Percentiles rank a stretch among this genome's conserved stretches.
Conservation (phyloP, 1,284 basidiomycete species). For the Veloporphyrellus conicus region DNA sequence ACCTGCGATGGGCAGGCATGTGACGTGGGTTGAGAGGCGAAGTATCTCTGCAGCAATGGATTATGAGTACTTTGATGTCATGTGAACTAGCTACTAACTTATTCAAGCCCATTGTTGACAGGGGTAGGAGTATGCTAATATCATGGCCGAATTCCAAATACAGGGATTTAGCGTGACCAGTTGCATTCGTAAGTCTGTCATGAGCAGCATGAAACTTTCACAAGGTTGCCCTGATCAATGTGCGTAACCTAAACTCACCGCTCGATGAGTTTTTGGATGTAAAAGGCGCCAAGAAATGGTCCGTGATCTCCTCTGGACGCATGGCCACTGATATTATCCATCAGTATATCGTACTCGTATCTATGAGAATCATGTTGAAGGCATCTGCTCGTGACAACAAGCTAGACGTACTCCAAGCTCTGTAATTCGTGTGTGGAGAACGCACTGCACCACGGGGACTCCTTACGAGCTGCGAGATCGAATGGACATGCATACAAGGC, state of each 20-base stretch:
- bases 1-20: constrained; percentile 33
- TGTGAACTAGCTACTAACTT: constrained; percentile 25
- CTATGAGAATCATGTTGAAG: constrained; percentile 7
- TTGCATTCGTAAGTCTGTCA: constrained; percentile 38
- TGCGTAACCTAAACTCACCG: constrained; percentile 23
- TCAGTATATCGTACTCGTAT: constrained; percentile 46
- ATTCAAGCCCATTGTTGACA: constrained; percentile 43
- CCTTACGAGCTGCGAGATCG: constrained; percentile 38
- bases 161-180: constrained; percentile 32
- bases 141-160: constrained; percentile 51
- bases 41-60: constrained; percentile 29
- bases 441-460: constrained; percentile 42
- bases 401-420: constrained; percentile 36
- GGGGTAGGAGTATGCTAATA: constrained; percentile 43
- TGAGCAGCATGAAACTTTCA: background rate
- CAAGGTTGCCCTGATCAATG: background rate
- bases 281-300: constrained; percentile 41
- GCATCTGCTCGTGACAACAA: background rate
- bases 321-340: constrained; percentile 46
- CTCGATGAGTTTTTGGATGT: constrained; percentile 42
- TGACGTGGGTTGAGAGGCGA: constrained; percentile 31
- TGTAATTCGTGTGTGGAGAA: constrained; percentile 38
- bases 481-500: constrained; percentile 47
- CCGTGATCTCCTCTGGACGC: constrained; percentile 39
- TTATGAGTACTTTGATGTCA: background rate